Conservation (phyloP, 2,329 filamentous ascomycete genomes). For the Epichloe amarillans region DNA sequence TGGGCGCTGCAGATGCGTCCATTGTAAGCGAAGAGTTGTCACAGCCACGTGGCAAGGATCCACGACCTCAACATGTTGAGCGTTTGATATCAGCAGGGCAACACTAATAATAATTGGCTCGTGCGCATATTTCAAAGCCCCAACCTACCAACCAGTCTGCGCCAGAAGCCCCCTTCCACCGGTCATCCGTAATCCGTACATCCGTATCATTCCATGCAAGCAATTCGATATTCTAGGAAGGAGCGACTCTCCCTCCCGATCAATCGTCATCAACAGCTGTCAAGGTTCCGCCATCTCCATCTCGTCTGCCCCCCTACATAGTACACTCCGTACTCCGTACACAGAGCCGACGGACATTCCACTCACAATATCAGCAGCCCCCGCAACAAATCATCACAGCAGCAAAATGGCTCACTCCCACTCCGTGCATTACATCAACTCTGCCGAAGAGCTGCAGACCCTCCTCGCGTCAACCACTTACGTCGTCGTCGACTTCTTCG, state of each 20-base stretch:
- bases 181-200: too few species aligned
- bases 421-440: conserved; percentile 17
- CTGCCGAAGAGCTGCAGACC: conserved; percentile 20
- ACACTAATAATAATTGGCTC: too few species aligned
- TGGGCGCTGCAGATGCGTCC: too few species aligned
- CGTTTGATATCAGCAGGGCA: too few species aligned
- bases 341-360: neutral
- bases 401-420: conserved; percentile 1
- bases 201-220: neutral
- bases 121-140: too few species aligned
- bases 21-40: too few species aligned
- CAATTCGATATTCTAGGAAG: neutral
- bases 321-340: too few species aligned
- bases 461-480: conserved; percentile 26
- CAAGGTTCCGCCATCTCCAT: neutral
- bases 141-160: too few species aligned
- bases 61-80: too few species aligned
- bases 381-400: neutral
- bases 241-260: neutral
- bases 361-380: neutral
- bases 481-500: conserved; percentile 35
- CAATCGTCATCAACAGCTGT: neutral
- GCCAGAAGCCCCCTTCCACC: neutral
- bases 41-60: too few species aligned
- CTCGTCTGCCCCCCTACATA: too few species aligned